Percentiles rank a stretch among this genome's conserved stretches.
Evolutionary conservation across 106 monocot genomes (phyloP).

Genomic region (Ottelia alismoides): DNA sequence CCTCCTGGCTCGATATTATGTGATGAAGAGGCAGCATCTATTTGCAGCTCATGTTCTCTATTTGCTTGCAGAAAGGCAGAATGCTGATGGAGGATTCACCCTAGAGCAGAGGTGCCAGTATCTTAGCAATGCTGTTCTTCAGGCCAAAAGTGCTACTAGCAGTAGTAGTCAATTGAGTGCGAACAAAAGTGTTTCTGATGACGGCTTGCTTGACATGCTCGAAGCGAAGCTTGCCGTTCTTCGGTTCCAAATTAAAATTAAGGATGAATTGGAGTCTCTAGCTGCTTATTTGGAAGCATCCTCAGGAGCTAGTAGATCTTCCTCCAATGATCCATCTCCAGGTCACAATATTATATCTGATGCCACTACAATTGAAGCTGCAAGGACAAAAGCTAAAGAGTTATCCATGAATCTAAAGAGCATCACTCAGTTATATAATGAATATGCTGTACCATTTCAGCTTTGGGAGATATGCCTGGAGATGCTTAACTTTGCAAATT

Average conservation of each 20-base stretch:
- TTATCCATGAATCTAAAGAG: conserved; percentile 74
- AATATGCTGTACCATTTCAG: conserved; percentile 90
- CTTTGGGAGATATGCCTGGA: conserved; percentile 99
- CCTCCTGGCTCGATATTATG: conserved; percentile 81
- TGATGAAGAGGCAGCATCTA: conserved; percentile 70
- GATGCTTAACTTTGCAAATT: conserved; percentile 95
- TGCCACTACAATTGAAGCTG: conserved; percentile 25
- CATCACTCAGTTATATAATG: conserved; percentile 96
- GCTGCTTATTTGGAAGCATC: conserved; percentile 42
- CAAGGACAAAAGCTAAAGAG: conserved; percentile 67
- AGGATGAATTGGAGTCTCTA: conserved; percentile 57
- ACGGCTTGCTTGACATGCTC: conserved; percentile 73
- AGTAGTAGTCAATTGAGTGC: conserved; percentile 28
- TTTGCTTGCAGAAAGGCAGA: conserved; percentile 80
- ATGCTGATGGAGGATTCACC: conserved; percentile 43
- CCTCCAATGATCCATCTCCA: conserved; percentile 23
- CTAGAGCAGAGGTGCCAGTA: conserved; percentile 85
- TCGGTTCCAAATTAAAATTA: conserved; percentile 85
- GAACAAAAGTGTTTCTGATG: conserved; percentile 34
- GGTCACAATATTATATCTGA: conserved; percentile 40
- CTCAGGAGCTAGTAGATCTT: conserved; percentile 11
- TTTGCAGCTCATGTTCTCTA: conserved; percentile 74
- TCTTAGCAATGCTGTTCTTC: conserved; percentile 88
- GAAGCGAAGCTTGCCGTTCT: conserved; percentile 93
- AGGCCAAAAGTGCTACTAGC: conserved; percentile 71